Conservation (phyloP, 441 rosid genomes). For the Erodium chrysanthum region DNA sequence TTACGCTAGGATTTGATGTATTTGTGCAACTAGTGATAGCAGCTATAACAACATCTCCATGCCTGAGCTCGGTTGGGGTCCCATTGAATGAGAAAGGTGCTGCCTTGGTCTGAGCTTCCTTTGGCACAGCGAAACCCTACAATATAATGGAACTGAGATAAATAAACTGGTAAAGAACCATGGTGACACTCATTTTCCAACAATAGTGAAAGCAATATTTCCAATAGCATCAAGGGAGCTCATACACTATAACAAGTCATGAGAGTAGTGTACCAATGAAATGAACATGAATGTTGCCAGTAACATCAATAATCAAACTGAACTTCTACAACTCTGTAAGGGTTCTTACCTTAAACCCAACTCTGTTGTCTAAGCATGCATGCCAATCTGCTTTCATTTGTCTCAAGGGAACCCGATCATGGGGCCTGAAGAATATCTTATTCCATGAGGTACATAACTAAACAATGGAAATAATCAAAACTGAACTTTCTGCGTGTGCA, state of each 20-base stretch:
- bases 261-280: background rate
- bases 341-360: constrained; percentile 74
- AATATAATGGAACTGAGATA: constrained; percentile 15
- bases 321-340: constrained; percentile 1
- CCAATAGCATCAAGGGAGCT: background rate
- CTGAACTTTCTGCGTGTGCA: background rate
- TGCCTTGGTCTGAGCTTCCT: constrained; percentile 69
- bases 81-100: constrained; percentile 61
- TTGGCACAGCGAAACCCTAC: constrained; percentile 80
- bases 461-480: background rate
- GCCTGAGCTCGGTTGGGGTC: constrained; percentile 60
- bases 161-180: background rate
- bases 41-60: constrained; percentile 90
- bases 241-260: background rate
- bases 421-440: constrained; percentile 50
- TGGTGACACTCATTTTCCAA: background rate
- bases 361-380: constrained; percentile 75
- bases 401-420: constrained; percentile 70
- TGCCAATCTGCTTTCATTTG: constrained; percentile 96
- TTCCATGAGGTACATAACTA: constrained; percentile 9
- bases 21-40: constrained; percentile 97
- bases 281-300: background rate
- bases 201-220: background rate
- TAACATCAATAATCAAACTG: background rate
- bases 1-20: constrained; percentile 91